Evolutionary conservation across 2,329 filamentous ascomycete species (phyloP).

Genomic region (Stachybotrys chartarum): DNA sequence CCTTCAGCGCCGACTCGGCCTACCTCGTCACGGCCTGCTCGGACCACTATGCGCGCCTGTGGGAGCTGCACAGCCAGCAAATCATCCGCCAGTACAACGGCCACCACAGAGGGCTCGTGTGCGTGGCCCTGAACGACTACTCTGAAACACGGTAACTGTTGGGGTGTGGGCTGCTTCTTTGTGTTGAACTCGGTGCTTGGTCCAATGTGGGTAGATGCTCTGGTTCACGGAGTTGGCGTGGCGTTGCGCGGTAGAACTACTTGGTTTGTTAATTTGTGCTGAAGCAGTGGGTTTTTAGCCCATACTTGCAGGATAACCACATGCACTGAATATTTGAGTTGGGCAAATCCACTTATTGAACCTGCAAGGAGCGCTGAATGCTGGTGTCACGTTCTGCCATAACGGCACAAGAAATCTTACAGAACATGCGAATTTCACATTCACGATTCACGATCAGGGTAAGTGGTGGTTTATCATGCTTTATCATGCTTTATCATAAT

Average conservation of each 20-base stretch:
- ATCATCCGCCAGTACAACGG: constrained; percentile 95
- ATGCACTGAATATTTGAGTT: no score
- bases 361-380: no score
- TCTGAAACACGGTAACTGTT: constrained; percentile 42
- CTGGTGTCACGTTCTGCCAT: no score
- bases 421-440: no score
- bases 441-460: no score
- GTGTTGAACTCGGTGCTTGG: neutral
- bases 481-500: no score
- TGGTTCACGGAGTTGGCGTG: neutral
- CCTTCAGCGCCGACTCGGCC: constrained; percentile 86
- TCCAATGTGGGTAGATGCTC: no score
- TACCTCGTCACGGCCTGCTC: constrained; percentile 91
- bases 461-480: no score
- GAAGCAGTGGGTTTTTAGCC: no score
- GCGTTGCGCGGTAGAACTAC: neutral
- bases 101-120: constrained; percentile 85
- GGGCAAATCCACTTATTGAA: no score
- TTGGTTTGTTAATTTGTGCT: neutral
- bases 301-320: no score
- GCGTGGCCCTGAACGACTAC: constrained; percentile 88
- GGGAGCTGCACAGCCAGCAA: constrained; percentile 79
- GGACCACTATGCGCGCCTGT: constrained; percentile 86
- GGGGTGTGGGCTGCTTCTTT: neutral
- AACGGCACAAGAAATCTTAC: no score